Evolutionary conservation across 495 filamentous ascomycete species (phyloP).

Genomic region (Talaromyces liani): DNA sequence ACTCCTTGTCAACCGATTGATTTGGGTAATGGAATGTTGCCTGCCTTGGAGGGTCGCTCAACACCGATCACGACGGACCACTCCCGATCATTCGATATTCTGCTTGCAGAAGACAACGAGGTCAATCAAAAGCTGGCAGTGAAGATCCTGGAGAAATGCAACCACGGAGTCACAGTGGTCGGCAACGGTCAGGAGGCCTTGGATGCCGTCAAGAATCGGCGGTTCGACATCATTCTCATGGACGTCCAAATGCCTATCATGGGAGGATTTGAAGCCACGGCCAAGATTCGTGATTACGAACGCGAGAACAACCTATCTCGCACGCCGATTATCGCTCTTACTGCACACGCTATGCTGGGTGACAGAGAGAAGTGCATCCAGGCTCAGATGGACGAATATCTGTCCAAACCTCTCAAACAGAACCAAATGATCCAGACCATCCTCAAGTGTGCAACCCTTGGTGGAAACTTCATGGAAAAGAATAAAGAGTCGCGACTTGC

Average conservation of each 20-base stretch:
- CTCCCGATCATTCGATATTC: slow-evolving; percentile 90
- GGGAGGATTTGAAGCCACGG: slow-evolving; percentile 97
- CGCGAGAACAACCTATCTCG: slow-evolving; percentile 63
- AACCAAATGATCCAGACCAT: slow-evolving; percentile 99
- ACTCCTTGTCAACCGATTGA: slow-evolving; percentile 93
- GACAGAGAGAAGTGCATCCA: slow-evolving; percentile 98
- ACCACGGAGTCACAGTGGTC: slow-evolving; percentile 93
- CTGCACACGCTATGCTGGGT: slow-evolving; percentile 98
- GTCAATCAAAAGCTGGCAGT: slow-evolving; percentile 96
- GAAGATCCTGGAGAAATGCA: slow-evolving; percentile 96
- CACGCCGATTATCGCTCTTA: slow-evolving; percentile 94
- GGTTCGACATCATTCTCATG: slow-evolving; percentile 97
- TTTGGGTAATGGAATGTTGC: slow-evolving; percentile 95
- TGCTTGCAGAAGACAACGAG: slow-evolving; percentile 94
- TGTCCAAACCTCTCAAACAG: slow-evolving; percentile 96
- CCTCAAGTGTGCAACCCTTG: slow-evolving; percentile 87
- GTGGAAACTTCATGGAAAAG: slow-evolving; percentile 76
- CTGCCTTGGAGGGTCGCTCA: slow-evolving; percentile 90
- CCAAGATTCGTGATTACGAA: slow-evolving; percentile 94
- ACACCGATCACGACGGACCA: slow-evolving; percentile 89
- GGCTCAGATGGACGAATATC: slow-evolving; percentile 98
- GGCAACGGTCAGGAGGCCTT: slow-evolving; percentile 91
- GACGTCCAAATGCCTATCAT: slow-evolving; percentile 99
- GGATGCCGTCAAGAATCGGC: slow-evolving; percentile 78
- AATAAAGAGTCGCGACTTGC: slow-evolving; percentile 52